Percentiles rank a stretch among this genome's conserved stretches.
Conservation (phyloP, 768 basidiomycete species). For the Pholiota microspora region DNA sequence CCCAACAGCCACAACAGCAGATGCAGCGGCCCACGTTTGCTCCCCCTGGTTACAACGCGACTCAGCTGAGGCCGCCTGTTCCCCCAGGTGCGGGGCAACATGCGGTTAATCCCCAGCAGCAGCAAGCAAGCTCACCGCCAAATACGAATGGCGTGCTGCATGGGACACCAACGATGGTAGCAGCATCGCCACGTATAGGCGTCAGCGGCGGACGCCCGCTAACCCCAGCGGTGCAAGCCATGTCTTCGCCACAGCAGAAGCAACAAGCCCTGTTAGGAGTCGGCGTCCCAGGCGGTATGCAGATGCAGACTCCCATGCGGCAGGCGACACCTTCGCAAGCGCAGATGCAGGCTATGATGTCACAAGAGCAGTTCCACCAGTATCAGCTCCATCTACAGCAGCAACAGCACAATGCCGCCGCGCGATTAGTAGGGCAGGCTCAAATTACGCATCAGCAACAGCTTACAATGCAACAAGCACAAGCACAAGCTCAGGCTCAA, state of each 20-base stretch:
- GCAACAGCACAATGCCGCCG: slow-evolving; percentile 1
- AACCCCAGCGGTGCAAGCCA: slow-evolving; percentile 9
- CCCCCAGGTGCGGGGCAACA: slow-evolving; percentile 4
- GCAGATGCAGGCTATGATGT: neutral
- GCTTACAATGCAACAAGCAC: neutral
- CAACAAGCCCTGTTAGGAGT: slow-evolving; percentile 5
- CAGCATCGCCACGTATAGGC: slow-evolving; percentile 17
- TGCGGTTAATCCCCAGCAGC: neutral
- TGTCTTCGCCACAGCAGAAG: slow-evolving; percentile 4
- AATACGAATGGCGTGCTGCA: neutral
- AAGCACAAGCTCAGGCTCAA: neutral
- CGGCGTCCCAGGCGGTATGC: neutral
- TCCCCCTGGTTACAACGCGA: slow-evolving; percentile 32
- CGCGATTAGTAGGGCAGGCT: neutral
- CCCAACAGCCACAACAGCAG: slow-evolving; percentile 8
- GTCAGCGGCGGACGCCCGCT: slow-evolving; percentile 12
- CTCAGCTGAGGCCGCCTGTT: slow-evolving; percentile 32
- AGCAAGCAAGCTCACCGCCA: slow-evolving; percentile 6
- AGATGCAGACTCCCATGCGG: slow-evolving; percentile 8
- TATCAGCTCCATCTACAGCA: neutral
- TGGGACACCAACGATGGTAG: slow-evolving; percentile 16
- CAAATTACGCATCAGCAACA: neutral
- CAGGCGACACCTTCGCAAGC: slow-evolving; percentile 3
- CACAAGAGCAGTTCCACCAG: neutral
- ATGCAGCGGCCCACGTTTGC: slow-evolving; percentile 22